These are phyloP conservation scores for Verticillium isaacii DNA, from an alignment of 2,329 filamentous ascomycete species.

Conservation along the genomic window DNA sequence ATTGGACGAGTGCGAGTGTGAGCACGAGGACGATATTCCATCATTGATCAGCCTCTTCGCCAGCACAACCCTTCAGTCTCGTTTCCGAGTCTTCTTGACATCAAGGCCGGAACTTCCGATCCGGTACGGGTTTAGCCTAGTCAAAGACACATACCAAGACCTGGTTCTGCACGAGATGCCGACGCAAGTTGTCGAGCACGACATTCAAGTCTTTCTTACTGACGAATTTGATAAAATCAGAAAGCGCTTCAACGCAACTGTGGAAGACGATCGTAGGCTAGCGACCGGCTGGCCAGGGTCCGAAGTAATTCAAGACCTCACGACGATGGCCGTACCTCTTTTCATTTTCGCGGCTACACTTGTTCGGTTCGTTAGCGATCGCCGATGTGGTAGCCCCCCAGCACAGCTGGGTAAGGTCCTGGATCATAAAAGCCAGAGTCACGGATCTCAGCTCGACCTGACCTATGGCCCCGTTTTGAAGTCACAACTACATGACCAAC, in stretches of 20 bases:
- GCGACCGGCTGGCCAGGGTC: slow-evolving; percentile 22
- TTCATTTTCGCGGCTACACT: slow-evolving; percentile 30
- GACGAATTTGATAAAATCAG: slow-evolving; percentile 23
- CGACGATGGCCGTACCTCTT: slow-evolving; percentile 23
- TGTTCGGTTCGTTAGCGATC: slow-evolving; percentile 20
- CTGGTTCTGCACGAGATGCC: slow-evolving; percentile 31
- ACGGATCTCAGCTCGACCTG: slow-evolving; percentile 3
- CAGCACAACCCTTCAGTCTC: slow-evolving; percentile 7
- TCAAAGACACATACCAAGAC: slow-evolving; percentile 21
- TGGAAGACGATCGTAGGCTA: slow-evolving; percentile 6
- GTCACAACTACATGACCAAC: slow-evolving; percentile 1
- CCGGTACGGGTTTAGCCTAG: slow-evolving; percentile 26
- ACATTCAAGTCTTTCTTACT: slow-evolving; percentile 29
- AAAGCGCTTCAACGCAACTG: slow-evolving; percentile 14
- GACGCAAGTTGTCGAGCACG: slow-evolving; percentile 21
- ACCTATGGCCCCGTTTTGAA: slow-evolving; percentile 16
- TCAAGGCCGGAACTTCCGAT: slow-evolving; percentile 35
- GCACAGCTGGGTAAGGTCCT: slow-evolving; percentile 19
- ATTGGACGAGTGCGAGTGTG: slow-evolving; percentile 19
- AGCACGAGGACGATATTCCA: slow-evolving; percentile 20
- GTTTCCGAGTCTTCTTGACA: slow-evolving; percentile 29
- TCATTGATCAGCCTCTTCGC: slow-evolving; percentile 23
- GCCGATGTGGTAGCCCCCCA: slow-evolving; percentile 12
- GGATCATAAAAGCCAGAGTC: background rate
- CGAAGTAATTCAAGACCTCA: background rate